Percentiles rank a stretch among this genome's conserved stretches.
Conservation (phyloP, 2,329 filamentous ascomycete species). For the Monilinia polystroma region DNA sequence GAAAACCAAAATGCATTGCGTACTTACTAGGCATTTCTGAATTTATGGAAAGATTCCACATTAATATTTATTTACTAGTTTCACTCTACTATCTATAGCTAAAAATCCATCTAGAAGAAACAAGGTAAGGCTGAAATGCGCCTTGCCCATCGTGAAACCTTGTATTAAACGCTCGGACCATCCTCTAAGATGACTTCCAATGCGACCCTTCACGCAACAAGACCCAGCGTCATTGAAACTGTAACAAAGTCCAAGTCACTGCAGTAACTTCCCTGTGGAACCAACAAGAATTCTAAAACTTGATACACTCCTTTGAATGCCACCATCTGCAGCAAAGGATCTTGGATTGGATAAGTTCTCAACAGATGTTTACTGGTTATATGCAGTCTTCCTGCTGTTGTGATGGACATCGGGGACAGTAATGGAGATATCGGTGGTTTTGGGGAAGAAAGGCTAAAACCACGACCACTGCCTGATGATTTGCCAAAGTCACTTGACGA, state of each 20-base stretch:
- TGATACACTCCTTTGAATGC: slow-evolving; percentile 6
- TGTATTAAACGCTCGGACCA: slow-evolving; percentile 14
- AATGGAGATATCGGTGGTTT: slow-evolving; percentile 42
- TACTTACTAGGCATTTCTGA: too few species aligned
- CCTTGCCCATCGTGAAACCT: slow-evolving; percentile 4
- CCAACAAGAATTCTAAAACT: background rate
- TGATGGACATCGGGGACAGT: slow-evolving; percentile 60
- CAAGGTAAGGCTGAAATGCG: slow-evolving; percentile 14
- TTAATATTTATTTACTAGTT: too few species aligned
- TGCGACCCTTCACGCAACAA: slow-evolving; percentile 9
- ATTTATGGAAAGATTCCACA: too few species aligned
- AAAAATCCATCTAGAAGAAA: background rate
- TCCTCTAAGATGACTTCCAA: slow-evolving; percentile 1
- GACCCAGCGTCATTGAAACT: slow-evolving; percentile 10
- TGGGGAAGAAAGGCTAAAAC: slow-evolving; percentile 42
- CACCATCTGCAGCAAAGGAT: background rate
- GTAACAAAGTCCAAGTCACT: slow-evolving; percentile 16
- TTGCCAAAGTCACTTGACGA: slow-evolving; percentile 91
- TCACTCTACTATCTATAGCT: too few species aligned
- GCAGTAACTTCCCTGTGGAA: slow-evolving; percentile 17
- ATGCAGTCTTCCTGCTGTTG: slow-evolving; percentile 40
- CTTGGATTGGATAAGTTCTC: background rate
- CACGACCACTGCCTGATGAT: slow-evolving; percentile 69
- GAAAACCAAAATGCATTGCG: too few species aligned
- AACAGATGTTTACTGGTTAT: slow-evolving; percentile 33